These are phyloP conservation scores for Debaryomyces prosopidis DNA, from an alignment of 805 yeast species.

Conservation along the genomic window DNA sequence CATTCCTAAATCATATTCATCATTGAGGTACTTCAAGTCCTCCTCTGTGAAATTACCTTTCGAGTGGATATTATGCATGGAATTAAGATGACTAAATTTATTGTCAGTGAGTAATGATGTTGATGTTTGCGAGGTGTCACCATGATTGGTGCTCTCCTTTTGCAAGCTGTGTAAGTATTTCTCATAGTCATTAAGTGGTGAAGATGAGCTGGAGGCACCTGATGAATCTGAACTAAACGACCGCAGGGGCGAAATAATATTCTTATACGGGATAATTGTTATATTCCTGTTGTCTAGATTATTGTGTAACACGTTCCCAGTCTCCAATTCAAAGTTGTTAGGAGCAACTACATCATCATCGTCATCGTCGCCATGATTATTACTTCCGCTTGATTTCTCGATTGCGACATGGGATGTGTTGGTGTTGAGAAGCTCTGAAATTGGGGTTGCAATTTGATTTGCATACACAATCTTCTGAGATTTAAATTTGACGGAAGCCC, in stretches of 20 bases:
- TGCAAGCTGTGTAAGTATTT: constrained; percentile 17
- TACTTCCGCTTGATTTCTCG: background rate
- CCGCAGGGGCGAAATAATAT: constrained; percentile 5
- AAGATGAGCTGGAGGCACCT: background rate
- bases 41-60: constrained; percentile 5
- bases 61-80: constrained; percentile 1
- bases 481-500: constrained; percentile 47
- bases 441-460: background rate
- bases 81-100: background rate
- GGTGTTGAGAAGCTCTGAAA: background rate
- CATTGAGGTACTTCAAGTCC: constrained; percentile 5
- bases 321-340: background rate
- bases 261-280: constrained; percentile 17
- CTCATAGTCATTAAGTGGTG: constrained; percentile 17
- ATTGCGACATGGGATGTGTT: background rate
- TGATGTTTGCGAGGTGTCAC: constrained; percentile 18
- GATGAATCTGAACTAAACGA: constrained; percentile 5
- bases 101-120: constrained; percentile 8
- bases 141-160: constrained; percentile 6
- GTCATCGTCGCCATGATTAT: background rate
- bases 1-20: constrained; percentile 4
- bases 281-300: constrained; percentile 6
- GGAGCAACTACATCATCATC: background rate
- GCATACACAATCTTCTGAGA: constrained; percentile 36
- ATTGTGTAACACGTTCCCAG: background rate